These are phyloP conservation scores for Teunomyces aglyptinius DNA, from an alignment of 805 yeast species.

Conservation along the genomic window DNA sequence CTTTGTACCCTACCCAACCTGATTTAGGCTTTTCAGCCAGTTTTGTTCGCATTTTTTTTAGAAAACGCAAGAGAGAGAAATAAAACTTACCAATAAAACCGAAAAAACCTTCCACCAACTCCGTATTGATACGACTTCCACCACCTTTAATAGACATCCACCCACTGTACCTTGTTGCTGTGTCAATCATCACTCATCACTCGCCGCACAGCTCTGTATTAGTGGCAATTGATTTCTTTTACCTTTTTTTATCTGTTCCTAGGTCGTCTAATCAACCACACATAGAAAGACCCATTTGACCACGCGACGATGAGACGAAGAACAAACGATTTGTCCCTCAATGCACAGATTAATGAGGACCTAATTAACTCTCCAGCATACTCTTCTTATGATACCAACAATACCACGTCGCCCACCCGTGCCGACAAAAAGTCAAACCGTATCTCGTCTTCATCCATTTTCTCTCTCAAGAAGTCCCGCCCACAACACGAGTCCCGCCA, in stretches of 20 bases:
- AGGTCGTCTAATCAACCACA: background rate
- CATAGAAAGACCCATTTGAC: background rate
- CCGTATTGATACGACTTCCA: background rate
- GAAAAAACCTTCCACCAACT: background rate
- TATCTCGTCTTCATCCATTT: constrained; percentile 35
- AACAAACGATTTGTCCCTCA: constrained; percentile 6
- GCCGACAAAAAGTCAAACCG: constrained; percentile 17
- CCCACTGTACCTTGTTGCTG: background rate
- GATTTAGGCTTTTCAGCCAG: background rate
- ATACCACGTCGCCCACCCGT: constrained; percentile 9
- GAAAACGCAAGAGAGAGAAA: background rate
- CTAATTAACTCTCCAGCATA: constrained; percentile 29
- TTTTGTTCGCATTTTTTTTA: background rate
- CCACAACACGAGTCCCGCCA: constrained; percentile 14
- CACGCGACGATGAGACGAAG: constrained; percentile 8
- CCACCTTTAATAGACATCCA: background rate
- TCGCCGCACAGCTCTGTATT: background rate
- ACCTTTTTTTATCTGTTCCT: background rate
- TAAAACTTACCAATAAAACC: background rate
- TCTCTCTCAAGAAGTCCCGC: constrained; percentile 29
- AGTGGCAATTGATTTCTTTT: background rate
- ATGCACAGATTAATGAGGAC: constrained; percentile 19
- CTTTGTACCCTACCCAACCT: background rate
- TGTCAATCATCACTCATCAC: background rate
- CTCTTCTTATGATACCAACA: constrained; percentile 13